Base-by-base conservation (phyloP, 2,329 filamentous ascomycete genomes). In the Trichoderma brevicompactum region DNA sequence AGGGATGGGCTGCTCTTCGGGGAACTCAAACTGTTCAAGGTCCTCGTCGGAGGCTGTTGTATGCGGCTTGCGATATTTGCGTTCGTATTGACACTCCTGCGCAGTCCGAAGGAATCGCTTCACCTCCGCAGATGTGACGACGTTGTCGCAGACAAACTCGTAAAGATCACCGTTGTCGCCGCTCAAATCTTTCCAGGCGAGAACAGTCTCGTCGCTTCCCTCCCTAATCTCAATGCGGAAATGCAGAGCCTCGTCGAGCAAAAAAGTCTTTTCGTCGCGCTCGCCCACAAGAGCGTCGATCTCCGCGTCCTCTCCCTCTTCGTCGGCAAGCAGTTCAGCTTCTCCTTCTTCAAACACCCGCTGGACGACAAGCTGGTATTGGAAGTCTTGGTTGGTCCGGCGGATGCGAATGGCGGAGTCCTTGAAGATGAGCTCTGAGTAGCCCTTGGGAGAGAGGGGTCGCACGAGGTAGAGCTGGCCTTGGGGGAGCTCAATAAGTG, bases 401-500 rank as follows among this genome's bases (percentile, higher is more conserved):
- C 96, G 90, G 74, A 99, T 96, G 69, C 90, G 92, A 61, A 94
- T 92, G 53, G 92, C 91, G 44, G 93, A 91, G 87, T 99, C 95
- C 79, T 95, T 97, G 85, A 97, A 99, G 79, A 99, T 96, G 75
- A 98, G 92, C 79, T 99, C 95, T 1, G 94, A 97, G 77, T 97
- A 98, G 70, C 95, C 95, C 78, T 99, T 99, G 65, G 94, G 93
- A 7, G 94, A 98, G 56, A 92, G 87, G 10, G 95, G 95, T 72
- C 95, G 92, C 72, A 99, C 95, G 71, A 99, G 90, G 79, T 97
- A 99, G 50, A 99, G 92, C 79, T 98, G 94, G 75, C 95, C 95
- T 78, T 98, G 93, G 15, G 94, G 89, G 49, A 99, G 89, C 76
- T 98, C 94, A 79, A 97, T 92, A 75, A 99, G 88, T 54, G 92